Conservation (phyloP, 805 yeast species). For the Metschnikowia amazonensis region DNA sequence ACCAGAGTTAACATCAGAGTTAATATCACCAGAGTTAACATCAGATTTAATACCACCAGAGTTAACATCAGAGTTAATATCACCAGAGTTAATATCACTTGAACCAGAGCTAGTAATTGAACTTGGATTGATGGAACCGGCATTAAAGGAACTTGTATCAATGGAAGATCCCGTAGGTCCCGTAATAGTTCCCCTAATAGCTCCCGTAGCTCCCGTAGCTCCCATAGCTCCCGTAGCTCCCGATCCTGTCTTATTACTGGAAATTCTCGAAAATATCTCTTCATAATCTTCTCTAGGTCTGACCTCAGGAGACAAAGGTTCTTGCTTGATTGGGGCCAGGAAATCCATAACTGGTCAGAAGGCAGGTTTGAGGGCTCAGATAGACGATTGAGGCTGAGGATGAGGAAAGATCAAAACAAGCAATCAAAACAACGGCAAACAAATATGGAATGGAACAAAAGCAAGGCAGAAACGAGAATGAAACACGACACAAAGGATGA, state of each 20-base stretch:
- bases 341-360: background rate
- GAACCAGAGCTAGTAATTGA: background rate
- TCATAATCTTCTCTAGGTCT: background rate
- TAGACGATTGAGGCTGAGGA: background rate
- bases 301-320: background rate
- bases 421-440: background rate
- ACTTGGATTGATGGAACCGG: background rate
- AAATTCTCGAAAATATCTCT: no score
- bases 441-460: background rate
- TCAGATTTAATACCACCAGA: no score
- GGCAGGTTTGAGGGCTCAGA: no score
- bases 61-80: no score
- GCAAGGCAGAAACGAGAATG: background rate
- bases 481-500: background rate
- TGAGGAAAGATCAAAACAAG: background rate
- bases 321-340: constrained; percentile 2
- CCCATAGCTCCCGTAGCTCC: no score
- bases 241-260: no score
- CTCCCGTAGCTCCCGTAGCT: no score
- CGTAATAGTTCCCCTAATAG: no score
- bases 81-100: background rate
- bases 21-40: no score
- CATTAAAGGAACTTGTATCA: no score
- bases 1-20: no score
- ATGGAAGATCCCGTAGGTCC: no score